Evolutionary conservation across 2,329 filamentous ascomycete species (phyloP), one percentile per base, ranked within the genome.

Genomic region (Penicillium janthinellum): DNA sequence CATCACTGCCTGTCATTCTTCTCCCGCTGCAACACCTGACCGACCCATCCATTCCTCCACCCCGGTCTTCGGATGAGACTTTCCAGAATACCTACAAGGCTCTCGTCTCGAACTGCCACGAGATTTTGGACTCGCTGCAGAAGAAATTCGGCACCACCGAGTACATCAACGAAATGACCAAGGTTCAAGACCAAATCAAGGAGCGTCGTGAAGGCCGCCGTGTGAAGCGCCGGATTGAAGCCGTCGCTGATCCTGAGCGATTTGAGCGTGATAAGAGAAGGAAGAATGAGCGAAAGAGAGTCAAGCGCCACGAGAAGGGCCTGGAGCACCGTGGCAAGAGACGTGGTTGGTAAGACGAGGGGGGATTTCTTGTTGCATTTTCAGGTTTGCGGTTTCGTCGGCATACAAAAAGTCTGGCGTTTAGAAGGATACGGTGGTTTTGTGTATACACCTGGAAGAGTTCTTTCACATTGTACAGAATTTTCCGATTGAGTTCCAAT

Each of bases 141-240:
- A 89, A 88, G 79, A 92, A 90, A 72, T 82, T 96, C 54, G 95
- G 94, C 42, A 91, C 90, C 1, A 85, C 87, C 0, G 86, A 86
- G 62, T 99, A 93, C 77, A 87, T 93, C n/a, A 82, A 83, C 56
- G 83, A 88, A 48, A 82, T 98, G 71, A 77, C 90, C 41, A 84
- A 84, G 42, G 91, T 96, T 6, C 86, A 91, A 61, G 87, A 90
- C 54, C 84, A 83, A 15, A 88, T 95, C n/a, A 86, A 85, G 70
- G 83, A 84, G 64, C 86, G 89, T 70, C 83, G 95, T 66, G 86
- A 91, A 72, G 86, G 88, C 70, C 82, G 96, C 64, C 86, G 89
- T 56, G 86, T 84, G 64, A 99, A 99, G 85, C 86, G 95, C 70
- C 91, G 91, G 77, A 91, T 98, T 64, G 93, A 96, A 73, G 91